Conservation (phyloP, 2,329 filamentous ascomycete species). For the Fusarium devonianum region DNA sequence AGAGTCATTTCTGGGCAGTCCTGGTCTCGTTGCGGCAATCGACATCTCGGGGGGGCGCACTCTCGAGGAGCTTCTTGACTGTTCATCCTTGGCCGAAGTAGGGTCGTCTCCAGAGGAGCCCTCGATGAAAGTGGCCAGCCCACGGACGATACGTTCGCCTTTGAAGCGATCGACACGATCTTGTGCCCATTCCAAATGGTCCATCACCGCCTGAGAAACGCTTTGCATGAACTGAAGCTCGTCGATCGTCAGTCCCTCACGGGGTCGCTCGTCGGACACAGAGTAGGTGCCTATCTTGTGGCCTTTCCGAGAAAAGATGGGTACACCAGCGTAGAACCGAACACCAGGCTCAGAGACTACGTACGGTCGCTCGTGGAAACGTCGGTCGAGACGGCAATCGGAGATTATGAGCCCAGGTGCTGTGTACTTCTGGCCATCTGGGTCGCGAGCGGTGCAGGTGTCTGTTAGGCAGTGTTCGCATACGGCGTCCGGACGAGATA, state of each 20-base stretch:
- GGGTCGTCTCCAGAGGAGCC: constrained; percentile 49
- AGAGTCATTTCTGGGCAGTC: not conserved
- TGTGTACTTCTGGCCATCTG: constrained; percentile 39
- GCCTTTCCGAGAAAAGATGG: constrained; percentile 62
- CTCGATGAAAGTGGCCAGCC: constrained; percentile 62
- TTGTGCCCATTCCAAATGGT: constrained; percentile 66
- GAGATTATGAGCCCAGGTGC: constrained; percentile 42
- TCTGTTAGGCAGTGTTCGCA: constrained; percentile 42
- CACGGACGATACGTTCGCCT: constrained; percentile 61
- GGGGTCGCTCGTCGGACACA: constrained; percentile 64
- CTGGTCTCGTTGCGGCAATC: constrained; percentile 19
- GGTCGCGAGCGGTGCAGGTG: constrained; percentile 37
- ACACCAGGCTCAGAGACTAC: constrained; percentile 44
- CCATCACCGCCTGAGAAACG: constrained; percentile 63
- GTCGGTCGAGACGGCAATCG: constrained; percentile 44
- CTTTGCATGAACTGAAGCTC: constrained; percentile 64
- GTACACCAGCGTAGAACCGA: constrained; percentile 57
- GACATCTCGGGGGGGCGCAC: constrained; percentile 31
- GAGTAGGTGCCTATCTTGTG: constrained; percentile 67
- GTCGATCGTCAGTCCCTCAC: constrained; percentile 55
- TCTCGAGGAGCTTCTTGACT: constrained; percentile 7
- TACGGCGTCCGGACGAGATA: constrained; percentile 45
- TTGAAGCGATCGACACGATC: constrained; percentile 59
- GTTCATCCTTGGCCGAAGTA: constrained; percentile 10
- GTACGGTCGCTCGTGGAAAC: constrained; percentile 45